Conservation (phyloP, 2,329 filamentous ascomycete genomes). For the Diaporthe sp. region DNA sequence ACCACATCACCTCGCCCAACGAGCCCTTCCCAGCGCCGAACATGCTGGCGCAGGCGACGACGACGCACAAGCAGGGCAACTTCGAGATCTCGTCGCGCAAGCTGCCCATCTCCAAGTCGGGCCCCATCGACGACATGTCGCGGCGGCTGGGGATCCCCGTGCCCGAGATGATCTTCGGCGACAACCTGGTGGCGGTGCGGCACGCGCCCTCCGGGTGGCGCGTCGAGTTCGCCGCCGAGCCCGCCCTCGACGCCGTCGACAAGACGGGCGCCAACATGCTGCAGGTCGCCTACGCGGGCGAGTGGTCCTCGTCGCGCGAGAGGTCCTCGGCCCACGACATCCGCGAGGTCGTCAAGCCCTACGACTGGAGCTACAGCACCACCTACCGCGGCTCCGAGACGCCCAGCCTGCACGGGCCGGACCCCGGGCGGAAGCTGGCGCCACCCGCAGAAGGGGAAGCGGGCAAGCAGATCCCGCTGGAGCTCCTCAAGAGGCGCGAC, state of each 20-base stretch:
- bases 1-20: slow-evolving; percentile 56
- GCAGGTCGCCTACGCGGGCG: slow-evolving; percentile 90
- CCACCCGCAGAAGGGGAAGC: neutral
- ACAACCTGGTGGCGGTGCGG: slow-evolving; percentile 84
- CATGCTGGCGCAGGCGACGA: slow-evolving; percentile 66
- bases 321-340: slow-evolving; percentile 87
- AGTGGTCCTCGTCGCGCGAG: slow-evolving; percentile 80
- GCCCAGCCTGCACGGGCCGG: slow-evolving; percentile 36
- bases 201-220: slow-evolving; percentile 83
- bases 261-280: slow-evolving; percentile 94
- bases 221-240: slow-evolving; percentile 85
- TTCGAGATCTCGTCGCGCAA: slow-evolving; percentile 88
- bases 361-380: slow-evolving; percentile 98
- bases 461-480: slow-evolving; percentile 77
- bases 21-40: slow-evolving; percentile 68
- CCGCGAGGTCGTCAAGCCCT: slow-evolving; percentile 93
- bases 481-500: slow-evolving; percentile 87
- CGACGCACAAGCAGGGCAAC: slow-evolving; percentile 68
- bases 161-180: slow-evolving; percentile 99
- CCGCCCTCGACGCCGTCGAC: slow-evolving; percentile 90
- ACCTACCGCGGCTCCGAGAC: slow-evolving; percentile 79
- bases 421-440: slow-evolving; percentile 27
- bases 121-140: slow-evolving; percentile 88
- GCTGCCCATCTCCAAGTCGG: slow-evolving; percentile 93
- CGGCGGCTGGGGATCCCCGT: slow-evolving; percentile 84